These are phyloP conservation scores for Pyricularia grisea DNA, from an alignment of 2,329 filamentous ascomycete genomes.

Conservation along the genomic window DNA sequence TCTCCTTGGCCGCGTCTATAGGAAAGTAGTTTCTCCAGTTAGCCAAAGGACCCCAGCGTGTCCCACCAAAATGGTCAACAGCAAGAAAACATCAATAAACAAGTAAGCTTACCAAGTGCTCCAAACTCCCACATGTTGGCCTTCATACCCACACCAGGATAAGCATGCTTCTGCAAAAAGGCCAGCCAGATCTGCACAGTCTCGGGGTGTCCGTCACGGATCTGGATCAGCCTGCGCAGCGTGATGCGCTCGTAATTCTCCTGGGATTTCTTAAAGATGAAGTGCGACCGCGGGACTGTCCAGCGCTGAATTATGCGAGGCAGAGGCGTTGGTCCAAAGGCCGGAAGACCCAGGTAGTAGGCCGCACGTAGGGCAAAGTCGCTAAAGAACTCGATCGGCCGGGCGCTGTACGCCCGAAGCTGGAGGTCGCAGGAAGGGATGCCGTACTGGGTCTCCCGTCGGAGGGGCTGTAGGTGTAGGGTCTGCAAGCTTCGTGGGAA, in stretches of 20 bases:
- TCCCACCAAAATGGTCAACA: neutral
- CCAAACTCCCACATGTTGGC: conserved; percentile 92
- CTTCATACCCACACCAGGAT: conserved; percentile 98
- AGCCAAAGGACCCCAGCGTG: conserved; percentile 6
- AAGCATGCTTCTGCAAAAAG: conserved; percentile 84
- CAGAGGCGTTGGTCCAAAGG: conserved; percentile 75
- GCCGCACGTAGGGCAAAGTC: conserved; percentile 92
- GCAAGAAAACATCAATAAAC: conserved; percentile 6
- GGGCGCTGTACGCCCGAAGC: conserved; percentile 80
- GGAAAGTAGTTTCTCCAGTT: conserved; percentile 4
- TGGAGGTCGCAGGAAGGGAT: conserved; percentile 86
- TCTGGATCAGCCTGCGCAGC: conserved; percentile 75
- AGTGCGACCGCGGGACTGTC: conserved; percentile 83
- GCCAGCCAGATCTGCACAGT: conserved; percentile 87
- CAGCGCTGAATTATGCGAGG: conserved; percentile 84
- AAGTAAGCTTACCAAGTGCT: conserved; percentile 47
- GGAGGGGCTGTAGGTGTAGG: conserved; percentile 75
- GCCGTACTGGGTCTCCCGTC: conserved; percentile 62
- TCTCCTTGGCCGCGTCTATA: conserved; percentile 38
- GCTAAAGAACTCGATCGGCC: conserved; percentile 86
- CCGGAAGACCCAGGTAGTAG: conserved; percentile 84
- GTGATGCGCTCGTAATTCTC: conserved; percentile 97
- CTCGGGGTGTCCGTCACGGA: conserved; percentile 84
- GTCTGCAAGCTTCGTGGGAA: conserved; percentile 76
- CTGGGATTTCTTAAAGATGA: conserved; percentile 95